Evolutionary conservation across 2,329 filamentous ascomycete species (phyloP).

Genomic region (Venturia aucupariae): DNA sequence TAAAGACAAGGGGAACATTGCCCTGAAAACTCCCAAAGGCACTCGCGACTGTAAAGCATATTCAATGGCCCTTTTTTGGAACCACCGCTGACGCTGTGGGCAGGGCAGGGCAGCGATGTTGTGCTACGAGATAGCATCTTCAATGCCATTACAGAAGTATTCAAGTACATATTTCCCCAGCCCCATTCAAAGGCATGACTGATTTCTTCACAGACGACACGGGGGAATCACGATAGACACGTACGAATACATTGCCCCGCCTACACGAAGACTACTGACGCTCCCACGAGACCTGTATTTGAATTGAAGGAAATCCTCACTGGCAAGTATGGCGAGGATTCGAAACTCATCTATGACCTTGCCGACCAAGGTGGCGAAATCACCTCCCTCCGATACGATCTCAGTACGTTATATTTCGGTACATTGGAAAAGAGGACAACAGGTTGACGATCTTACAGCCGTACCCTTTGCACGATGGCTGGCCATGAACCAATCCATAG

Average conservation of each 20-base stretch:
- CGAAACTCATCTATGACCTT: conserved; percentile 84
- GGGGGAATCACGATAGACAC: conserved; percentile 74
- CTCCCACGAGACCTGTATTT: conserved; percentile 43
- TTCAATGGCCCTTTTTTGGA: neutral
- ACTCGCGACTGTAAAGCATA: conserved; percentile 63
- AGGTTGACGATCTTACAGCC: conserved; percentile 25
- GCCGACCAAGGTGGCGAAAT: conserved; percentile 81
- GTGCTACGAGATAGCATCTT: conserved; percentile 76
- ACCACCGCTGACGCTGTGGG: neutral
- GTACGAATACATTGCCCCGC: neutral
- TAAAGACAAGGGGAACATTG: conserved; percentile 24
- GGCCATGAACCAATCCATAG: conserved; percentile 77
- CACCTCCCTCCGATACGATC: conserved; percentile 74
- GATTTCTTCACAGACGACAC: conserved; percentile 35
- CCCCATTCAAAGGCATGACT: neutral
- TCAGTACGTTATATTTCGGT: conserved; percentile 37
- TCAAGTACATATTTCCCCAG: conserved; percentile 50
- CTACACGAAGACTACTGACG: neutral
- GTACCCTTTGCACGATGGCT: conserved; percentile 88
- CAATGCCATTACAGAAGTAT: conserved; percentile 63
- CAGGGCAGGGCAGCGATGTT: conserved; percentile 60
- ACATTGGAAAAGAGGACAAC: neutral
- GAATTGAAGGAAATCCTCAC: conserved; percentile 79
- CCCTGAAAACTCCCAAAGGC: conserved; percentile 84
- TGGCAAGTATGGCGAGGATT: conserved; percentile 83